phyloP scores from a whole-genome alignment of 2,329 filamentous ascomycete species.

The Fusarium newnesense region DNA sequence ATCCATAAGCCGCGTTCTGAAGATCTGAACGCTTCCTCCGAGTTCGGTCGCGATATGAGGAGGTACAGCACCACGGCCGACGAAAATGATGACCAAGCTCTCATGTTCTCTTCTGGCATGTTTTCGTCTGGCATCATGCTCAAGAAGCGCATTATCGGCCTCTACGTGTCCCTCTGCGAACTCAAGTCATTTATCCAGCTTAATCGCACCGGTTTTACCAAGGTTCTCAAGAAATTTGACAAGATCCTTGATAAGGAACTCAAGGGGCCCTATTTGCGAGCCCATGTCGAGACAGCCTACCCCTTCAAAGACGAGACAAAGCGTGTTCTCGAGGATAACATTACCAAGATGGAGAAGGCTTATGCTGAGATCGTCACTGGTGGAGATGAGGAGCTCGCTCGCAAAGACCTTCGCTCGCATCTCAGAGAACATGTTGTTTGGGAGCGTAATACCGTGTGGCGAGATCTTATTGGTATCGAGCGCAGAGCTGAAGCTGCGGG shows the following conservation, averaged over 20 bases:
- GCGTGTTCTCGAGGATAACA: constrained; percentile 74
- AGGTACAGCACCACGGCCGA: constrained; percentile 77
- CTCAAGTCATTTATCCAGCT: constrained; percentile 96
- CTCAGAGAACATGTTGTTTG: constrained; percentile 97
- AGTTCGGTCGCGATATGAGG: constrained; percentile 60
- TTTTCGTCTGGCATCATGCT: constrained; percentile 80
- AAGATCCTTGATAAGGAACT: constrained; percentile 90
- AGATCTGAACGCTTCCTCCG: constrained; percentile 71
- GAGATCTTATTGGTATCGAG: constrained; percentile 98
- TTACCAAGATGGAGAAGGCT: constrained; percentile 77
- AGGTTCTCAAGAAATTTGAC: constrained; percentile 98
- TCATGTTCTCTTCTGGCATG: constrained; percentile 70
- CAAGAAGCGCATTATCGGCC: constrained; percentile 87
- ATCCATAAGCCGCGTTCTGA: constrained; percentile 52
- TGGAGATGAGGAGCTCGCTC: constrained; percentile 80
- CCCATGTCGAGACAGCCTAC: constrained; percentile 79
- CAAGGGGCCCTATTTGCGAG: constrained; percentile 79
- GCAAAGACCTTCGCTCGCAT: constrained; percentile 87
- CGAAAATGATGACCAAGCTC: constrained; percentile 80
- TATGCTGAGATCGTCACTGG: constrained; percentile 87
- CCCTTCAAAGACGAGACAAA: constrained; percentile 82
- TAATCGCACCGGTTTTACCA: constrained; percentile 95
- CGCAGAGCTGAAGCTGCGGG: constrained; percentile 94
- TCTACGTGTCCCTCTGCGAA: constrained; percentile 94
- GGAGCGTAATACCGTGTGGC: constrained; percentile 98